Base-by-base conservation (phyloP, 2,329 filamentous ascomycete species). In the Cadophora gregata region DNA sequence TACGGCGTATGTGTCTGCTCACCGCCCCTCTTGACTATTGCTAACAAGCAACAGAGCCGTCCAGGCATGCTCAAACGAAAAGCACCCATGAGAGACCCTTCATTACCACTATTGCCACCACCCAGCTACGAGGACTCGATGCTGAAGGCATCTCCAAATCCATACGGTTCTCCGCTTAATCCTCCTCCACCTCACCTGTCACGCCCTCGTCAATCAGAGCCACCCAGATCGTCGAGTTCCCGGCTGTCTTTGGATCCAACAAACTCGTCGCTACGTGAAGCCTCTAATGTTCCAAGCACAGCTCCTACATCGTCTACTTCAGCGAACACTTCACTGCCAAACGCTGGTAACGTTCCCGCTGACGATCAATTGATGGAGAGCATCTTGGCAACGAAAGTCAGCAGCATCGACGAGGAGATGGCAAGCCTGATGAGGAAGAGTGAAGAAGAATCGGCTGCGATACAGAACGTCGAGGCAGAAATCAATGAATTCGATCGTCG, bases 61-160 rank as follows among this genome's bases (percentile, higher is more conserved):
- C 55, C 55, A 38, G 55, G 55, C 12, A 58, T 58, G 55, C 55
- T 58, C 9, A 58, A 38, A 21, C 55, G 55, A 1, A 58, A 58
- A 58, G 55, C 55, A 10, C 55, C 55, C 3, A 36, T 38, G 33
- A 36, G 55, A 38, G 55, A 58, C 6, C 55, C 55, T 10, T 58
- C 55, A 3, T 42, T 58, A 14, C 55, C 55, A 25, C 33, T 58
- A 4, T 10, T 58, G 12, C 55, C 55, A 2, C 55, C 55, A 25
- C 33, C 55, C 24, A 58, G 55, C 55, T 58, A 58, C 21, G 55
- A 58, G 55, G 55, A 58, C 7, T 27, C 55, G 36, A 58, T 58
- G 55, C 31, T 58, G 4, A 58, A 58, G 21, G 55, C 55, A 3
- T 58, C 55, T 24, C 55, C 55, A 38, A 58, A 58, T 27, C 55